Evolutionary conservation across 805 yeast species (phyloP), one percentile per base, ranked within the genome.

Genomic region (Metschnikowia hibisci): DNA sequence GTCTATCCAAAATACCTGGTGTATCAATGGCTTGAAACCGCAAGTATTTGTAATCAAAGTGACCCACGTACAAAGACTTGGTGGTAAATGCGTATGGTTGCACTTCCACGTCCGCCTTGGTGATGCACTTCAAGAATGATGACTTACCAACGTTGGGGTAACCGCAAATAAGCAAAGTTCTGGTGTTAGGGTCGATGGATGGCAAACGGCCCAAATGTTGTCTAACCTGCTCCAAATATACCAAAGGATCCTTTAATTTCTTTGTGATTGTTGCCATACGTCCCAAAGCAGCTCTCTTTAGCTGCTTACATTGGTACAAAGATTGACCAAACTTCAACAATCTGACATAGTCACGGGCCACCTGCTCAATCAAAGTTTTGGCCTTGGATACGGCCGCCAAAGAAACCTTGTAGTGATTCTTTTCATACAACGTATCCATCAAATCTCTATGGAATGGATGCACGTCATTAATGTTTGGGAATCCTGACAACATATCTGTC

Each of bases 61-160:
- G 99, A 55, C 99, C 99, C 46, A 93, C 99, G 59, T 88, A 93
- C 57, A 93, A 73, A 26, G 96, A 87, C 73, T 93, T 93, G 48
- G 99, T 93, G 55, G 99, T 93, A 82, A 93, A 93, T 27, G 99
- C 99, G 67, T 93, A 93, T 32, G 99, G 99, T 69, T 93, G 99
- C 48, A 93, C 99, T 63, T 93, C 99, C 46, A 93, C 99, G 59
- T 93, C 98, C 31, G 98, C 98, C 59, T 95, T 87, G 51, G 99
- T 93, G 69, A 93, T 87, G 65, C 93, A 81, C 61, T 81, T 78
- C 67, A 93, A 77, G 70, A 93, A 93, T 12, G 96, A 88, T 11
- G 99, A 93, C 70, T 93, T 93, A 71, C 99, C 99, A 48, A 93
- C 99, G 67, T 93, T 93, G 44, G 99, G 99, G 70, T 93, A 93